Evolutionary conservation across 2,329 filamentous ascomycete genomes (phyloP).

Genomic region (Ophiostoma populinum): DNA sequence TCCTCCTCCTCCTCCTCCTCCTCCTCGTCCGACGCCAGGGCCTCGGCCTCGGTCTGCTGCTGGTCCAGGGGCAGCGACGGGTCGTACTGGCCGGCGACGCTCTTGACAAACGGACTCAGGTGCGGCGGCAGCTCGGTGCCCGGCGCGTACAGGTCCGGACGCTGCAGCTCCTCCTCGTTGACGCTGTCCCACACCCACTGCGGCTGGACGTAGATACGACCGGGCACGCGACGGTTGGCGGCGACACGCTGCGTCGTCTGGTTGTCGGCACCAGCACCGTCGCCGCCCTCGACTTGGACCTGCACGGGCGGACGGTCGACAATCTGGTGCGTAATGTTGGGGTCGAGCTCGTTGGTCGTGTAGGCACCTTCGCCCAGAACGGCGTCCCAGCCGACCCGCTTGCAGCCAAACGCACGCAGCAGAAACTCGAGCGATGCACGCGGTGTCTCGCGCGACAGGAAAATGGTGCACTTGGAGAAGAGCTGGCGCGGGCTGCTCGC

Average conservation of each 20-base stretch:
- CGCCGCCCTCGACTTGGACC: conserved; percentile 32
- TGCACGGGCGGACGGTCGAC: conserved; percentile 74
- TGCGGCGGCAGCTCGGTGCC: conserved; percentile 84
- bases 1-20: conserved; percentile 28
- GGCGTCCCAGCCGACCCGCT: conserved; percentile 85
- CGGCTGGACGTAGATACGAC: conserved; percentile 82
- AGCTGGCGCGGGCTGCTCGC: conserved; percentile 54
- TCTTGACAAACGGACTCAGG: conserved; percentile 88
- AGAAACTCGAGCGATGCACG: conserved; percentile 84
- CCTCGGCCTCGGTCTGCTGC: conserved; percentile 77
- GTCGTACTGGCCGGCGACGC: conserved; percentile 75
- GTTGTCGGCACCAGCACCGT: conserved; percentile 34
- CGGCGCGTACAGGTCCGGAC: conserved; percentile 74
- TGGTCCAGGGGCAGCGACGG: conserved; percentile 72
- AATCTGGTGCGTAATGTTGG: conserved; percentile 87
- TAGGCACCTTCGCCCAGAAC: conserved; percentile 84
- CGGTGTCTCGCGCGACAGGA: conserved; percentile 83
- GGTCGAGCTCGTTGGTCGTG: conserved; percentile 74
- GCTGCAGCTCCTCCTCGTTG: conserved; percentile 78
- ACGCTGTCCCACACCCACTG: conserved; percentile 98
- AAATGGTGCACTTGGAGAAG: conserved; percentile 81
- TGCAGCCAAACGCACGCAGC: conserved; percentile 85
- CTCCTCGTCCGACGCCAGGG: conserved; percentile 45
- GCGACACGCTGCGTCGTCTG: conserved; percentile 42
- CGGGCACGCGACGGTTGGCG: conserved; percentile 63